A percentile compares a stretch with the other conserved stretches of the same genome.
Conservation (phyloP, 139 green algal species). For the Desmodesmus armatus region DNA sequence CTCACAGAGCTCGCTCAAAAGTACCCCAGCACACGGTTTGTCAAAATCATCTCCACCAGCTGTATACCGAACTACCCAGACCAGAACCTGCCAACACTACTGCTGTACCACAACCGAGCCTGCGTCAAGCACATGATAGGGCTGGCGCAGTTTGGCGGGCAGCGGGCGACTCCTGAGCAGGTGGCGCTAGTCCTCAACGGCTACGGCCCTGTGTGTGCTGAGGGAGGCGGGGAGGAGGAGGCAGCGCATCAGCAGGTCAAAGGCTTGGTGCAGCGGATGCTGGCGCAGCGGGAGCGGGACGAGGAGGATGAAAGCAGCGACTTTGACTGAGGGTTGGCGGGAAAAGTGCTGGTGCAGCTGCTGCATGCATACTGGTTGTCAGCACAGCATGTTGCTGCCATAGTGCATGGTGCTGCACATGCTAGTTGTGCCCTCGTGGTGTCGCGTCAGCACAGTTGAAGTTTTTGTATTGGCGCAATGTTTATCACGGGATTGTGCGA, state of each 20-base stretch:
- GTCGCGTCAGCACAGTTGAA: not conserved
- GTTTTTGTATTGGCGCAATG: not conserved
- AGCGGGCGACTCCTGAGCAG: slow-evolving; percentile 75
- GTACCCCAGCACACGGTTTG: slow-evolving; percentile 88
- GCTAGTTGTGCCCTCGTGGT: not conserved
- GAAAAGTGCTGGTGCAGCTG: not conserved
- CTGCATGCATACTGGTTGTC: not conserved
- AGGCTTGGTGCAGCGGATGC: slow-evolving; percentile 41
- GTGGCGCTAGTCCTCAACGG: slow-evolving; percentile 39
- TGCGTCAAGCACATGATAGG: slow-evolving; percentile 72
- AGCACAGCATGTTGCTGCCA: not conserved
- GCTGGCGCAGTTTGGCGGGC: slow-evolving; percentile 77
- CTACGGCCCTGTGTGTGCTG: slow-evolving; percentile 63
- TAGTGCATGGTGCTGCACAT: not conserved
- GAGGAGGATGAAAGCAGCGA: slow-evolving; percentile 44
- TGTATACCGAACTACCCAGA: slow-evolving; percentile 92
- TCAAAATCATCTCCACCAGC: slow-evolving; percentile 90
- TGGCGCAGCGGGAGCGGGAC: slow-evolving; percentile 38
- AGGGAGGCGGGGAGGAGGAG: slow-evolving; percentile 40
- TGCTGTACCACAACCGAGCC: slow-evolving; percentile 84
- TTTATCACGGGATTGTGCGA: no score
- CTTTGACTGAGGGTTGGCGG: slow-evolving; percentile 2
- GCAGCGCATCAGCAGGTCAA: slow-evolving; percentile 27
- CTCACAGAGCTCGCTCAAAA: slow-evolving; percentile 80
- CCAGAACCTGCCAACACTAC: slow-evolving; percentile 89